Evolutionary conservation across 106 monocot species (phyloP), one percentile per base, ranked within the genome.

Genomic region (Dioscorea dumetorum): DNA sequence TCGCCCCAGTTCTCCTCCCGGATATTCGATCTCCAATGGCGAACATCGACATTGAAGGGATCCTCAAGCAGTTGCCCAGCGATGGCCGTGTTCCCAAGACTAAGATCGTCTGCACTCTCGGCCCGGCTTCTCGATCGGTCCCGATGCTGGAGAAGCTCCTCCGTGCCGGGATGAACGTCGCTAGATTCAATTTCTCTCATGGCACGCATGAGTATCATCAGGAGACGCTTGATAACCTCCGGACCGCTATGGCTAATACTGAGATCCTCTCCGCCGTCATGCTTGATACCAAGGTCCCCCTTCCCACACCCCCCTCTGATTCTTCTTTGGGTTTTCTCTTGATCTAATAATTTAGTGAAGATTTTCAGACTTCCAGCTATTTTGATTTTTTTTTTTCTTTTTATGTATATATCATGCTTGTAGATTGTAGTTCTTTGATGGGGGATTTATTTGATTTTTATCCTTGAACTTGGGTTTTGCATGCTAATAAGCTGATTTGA

Each of bases 71-170:
- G 61, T 62, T 74, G 21, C 75, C 81, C 6, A 68, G 32, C 57
- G 83, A 83, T 49, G 80, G 80, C 62, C 75, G 78, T 48, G 66
- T 83, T 50, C 73, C 90, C 32, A 90, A 90, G 75, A 90, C 90
- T 24, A 90, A 90, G 77, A 83, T 90, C 28, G 90, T 90, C 33
- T 90, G 90, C 85, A 90, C 90, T 35, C 78, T 90, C 16, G 90
- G 90, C 4, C 90, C 90, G 10, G 77, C 90, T 7, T 90, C 90
- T 16, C 34, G 90, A 41, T 78, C 90, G 12, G 90, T 90, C 65
- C 58, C 67, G 70, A 86, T 90, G 90, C 48, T 83, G 24, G 90
- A 90, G 83, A 90, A 86, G 73, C 75, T 90, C 24, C 83, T 90
- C 34, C 60, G 70, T 60, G 85, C 90, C 3, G 90, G 90, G 49